Conservation (phyloP, 2,329 filamentous ascomycete species). For the Aspergillus latus region DNA sequence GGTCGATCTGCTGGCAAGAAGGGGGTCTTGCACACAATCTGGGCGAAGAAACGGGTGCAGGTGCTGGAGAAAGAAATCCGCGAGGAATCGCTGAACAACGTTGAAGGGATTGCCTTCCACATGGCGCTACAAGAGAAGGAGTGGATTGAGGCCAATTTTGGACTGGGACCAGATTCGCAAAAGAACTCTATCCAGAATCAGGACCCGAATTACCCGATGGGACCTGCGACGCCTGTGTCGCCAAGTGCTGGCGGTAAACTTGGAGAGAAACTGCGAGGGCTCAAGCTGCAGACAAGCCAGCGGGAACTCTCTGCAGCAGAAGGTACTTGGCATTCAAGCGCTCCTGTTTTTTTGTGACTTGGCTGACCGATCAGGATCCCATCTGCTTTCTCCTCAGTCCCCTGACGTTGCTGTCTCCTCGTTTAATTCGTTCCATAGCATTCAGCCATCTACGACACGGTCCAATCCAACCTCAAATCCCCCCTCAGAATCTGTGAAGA, state of each 20-base stretch:
- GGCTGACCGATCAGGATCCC: conserved; percentile 17
- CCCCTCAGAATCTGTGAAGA: conserved; percentile 22
- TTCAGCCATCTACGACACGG: conserved; percentile 19
- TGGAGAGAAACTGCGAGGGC: conserved; percentile 74
- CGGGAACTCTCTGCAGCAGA: conserved; percentile 59
- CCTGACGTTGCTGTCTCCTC: conserved; percentile 64
- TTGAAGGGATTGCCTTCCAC: conserved; percentile 77
- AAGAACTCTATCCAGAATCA: conserved; percentile 31
- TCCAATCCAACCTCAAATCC: conserved; percentile 16
- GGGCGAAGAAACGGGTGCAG: conserved; percentile 79
- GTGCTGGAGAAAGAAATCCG: conserved; percentile 76
- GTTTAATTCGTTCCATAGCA: conserved; percentile 60
- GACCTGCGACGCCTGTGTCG: conserved; percentile 59
- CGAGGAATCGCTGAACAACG: conserved; percentile 68
- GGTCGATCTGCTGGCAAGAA: conserved; percentile 68
- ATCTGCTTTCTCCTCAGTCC: conserved; percentile 62
- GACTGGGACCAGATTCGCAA: conserved; percentile 48
- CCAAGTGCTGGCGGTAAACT: conserved; percentile 67
- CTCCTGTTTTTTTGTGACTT: not conserved
- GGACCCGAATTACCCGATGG: conserved; percentile 33
- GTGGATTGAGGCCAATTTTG: conserved; percentile 84
- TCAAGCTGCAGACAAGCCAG: conserved; percentile 74
- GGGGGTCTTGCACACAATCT: conserved; percentile 84
- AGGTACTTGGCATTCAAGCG: conserved; percentile 45
- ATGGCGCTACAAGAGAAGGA: conserved; percentile 81